These are phyloP conservation scores for Echria macrotheca DNA, from an alignment of 495 filamentous ascomycete genomes.

Conservation along the genomic window DNA sequence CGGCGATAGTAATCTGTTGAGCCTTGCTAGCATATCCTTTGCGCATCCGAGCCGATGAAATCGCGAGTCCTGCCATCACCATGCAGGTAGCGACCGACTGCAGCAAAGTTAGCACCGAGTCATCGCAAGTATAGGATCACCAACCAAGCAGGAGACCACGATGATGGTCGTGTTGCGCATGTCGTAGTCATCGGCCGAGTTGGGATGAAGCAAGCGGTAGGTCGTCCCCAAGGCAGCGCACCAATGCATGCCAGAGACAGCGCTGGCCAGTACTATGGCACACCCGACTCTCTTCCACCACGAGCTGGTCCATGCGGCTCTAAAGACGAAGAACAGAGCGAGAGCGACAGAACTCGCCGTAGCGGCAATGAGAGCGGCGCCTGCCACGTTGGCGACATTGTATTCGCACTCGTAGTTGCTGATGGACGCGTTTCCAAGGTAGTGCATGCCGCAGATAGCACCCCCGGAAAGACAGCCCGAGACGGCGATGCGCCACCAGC, in stretches of 20 bases:
- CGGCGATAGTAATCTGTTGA: slow-evolving; percentile 71
- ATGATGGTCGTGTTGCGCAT: slow-evolving; percentile 56
- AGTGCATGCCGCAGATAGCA: slow-evolving; percentile 85
- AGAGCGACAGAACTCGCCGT: slow-evolving; percentile 62
- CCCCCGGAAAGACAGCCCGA: slow-evolving; percentile 65
- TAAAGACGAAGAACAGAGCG: slow-evolving; percentile 69
- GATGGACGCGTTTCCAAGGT: slow-evolving; percentile 78
- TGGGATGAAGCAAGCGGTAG: slow-evolving; percentile 47
- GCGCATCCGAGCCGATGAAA: slow-evolving; percentile 51
- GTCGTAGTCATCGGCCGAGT: slow-evolving; percentile 24
- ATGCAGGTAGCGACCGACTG: slow-evolving; percentile 58
- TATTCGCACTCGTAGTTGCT: slow-evolving; percentile 67
- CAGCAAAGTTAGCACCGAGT: background rate
- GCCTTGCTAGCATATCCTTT: slow-evolving; percentile 58
- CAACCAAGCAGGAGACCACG: slow-evolving; percentile 59
- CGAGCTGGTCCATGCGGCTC: slow-evolving; percentile 69
- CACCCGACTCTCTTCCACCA: slow-evolving; percentile 69
- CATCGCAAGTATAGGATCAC: slow-evolving; percentile 4
- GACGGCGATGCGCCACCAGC: slow-evolving; percentile 50
- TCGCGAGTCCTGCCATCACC: slow-evolving; percentile 42
- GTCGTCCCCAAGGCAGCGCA: slow-evolving; percentile 65
- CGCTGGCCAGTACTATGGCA: slow-evolving; percentile 61
- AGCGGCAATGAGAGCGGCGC: slow-evolving; percentile 65
- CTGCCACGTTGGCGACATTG: slow-evolving; percentile 51
- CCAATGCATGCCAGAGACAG: slow-evolving; percentile 89